A percentile compares a stretch with the other conserved stretches of the same genome.
phyloP scores from a whole-genome alignment of 768 basidiomycete genomes.

The Suillus subaureus region DNA sequence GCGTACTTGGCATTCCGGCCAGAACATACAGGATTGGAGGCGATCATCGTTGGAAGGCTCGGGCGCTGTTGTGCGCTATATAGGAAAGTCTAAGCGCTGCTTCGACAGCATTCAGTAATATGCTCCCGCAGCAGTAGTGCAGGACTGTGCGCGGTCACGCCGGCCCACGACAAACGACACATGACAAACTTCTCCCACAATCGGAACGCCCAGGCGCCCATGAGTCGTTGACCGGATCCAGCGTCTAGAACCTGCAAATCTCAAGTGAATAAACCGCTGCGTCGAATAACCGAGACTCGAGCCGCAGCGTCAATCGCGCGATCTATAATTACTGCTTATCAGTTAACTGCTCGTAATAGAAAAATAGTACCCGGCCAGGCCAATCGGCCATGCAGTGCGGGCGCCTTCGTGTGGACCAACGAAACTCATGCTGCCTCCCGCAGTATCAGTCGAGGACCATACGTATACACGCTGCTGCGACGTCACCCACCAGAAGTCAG shows the following conservation, averaged over 20 bases:
- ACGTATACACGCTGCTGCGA: background rate
- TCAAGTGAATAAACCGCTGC: background rate
- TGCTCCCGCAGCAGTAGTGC: background rate
- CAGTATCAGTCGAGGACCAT: background rate
- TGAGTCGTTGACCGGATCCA: too few species aligned
- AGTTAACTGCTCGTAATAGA: background rate
- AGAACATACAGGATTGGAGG: background rate
- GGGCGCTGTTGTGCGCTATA: too few species aligned
- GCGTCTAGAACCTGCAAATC: too few species aligned
- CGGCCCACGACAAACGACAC: background rate
- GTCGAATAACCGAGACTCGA: background rate
- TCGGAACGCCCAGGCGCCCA: too few species aligned
- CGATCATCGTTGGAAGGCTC: background rate
- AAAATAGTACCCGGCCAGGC: background rate
- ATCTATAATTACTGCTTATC: background rate
- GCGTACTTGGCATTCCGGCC: background rate
- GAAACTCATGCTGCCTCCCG: background rate
- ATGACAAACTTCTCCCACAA: background rate
- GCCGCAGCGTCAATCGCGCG: background rate
- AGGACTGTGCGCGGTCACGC: background rate
- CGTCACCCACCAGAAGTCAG: background rate
- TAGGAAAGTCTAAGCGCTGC: background rate
- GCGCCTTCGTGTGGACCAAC: background rate
- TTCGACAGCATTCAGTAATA: background rate
- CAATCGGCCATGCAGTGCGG: background rate